Conservation (phyloP, 768 basidiomycete genomes). For the Amanita muscaria region DNA sequence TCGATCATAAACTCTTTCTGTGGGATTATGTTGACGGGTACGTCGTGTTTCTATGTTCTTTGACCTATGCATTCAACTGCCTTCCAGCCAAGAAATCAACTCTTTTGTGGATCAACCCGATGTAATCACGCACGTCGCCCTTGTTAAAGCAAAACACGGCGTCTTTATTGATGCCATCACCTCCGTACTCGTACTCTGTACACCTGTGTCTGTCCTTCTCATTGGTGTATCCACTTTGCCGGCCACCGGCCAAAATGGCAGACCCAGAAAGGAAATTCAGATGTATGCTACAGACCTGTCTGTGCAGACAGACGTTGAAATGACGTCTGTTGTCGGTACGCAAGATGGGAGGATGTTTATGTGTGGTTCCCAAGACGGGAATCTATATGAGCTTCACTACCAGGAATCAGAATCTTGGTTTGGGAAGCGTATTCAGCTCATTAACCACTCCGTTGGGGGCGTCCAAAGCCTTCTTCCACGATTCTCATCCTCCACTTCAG, state of each 20-base stretch:
- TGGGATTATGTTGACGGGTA: constrained; percentile 97
- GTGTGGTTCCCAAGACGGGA: constrained; percentile 77
- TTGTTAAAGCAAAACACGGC: constrained; percentile 76
- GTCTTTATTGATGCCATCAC: constrained; percentile 93
- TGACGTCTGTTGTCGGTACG: constrained; percentile 78
- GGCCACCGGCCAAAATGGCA: constrained; percentile 31
- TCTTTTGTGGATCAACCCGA: constrained; percentile 91
- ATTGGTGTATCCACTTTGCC: constrained; percentile 66
- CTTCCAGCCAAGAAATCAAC: constrained; percentile 71
- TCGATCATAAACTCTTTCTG: constrained; percentile 88
- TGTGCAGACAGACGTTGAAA: constrained; percentile 70
- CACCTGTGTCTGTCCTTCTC: constrained; percentile 72
- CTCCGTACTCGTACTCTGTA: constrained; percentile 83
- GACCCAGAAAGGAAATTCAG: constrained; percentile 62
- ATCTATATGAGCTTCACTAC: constrained; percentile 88
- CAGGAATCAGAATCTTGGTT: constrained; percentile 91
- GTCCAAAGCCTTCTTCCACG: constrained; percentile 75
- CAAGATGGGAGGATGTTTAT: constrained; percentile 85
- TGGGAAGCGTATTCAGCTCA: constrained; percentile 72
- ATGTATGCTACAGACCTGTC: constrained; percentile 87
- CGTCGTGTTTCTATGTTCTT: constrained; percentile 19
- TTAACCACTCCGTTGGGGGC: constrained; percentile 80
- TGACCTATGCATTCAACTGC: constrained; percentile 2
- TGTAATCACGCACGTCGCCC: constrained; percentile 79
- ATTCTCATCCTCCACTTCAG: constrained; percentile 50